Percentiles rank a stretch among this genome's conserved stretches.
phyloP scores from a whole-genome alignment of 2,329 filamentous ascomycete species.

The Fusarium palustre region DNA sequence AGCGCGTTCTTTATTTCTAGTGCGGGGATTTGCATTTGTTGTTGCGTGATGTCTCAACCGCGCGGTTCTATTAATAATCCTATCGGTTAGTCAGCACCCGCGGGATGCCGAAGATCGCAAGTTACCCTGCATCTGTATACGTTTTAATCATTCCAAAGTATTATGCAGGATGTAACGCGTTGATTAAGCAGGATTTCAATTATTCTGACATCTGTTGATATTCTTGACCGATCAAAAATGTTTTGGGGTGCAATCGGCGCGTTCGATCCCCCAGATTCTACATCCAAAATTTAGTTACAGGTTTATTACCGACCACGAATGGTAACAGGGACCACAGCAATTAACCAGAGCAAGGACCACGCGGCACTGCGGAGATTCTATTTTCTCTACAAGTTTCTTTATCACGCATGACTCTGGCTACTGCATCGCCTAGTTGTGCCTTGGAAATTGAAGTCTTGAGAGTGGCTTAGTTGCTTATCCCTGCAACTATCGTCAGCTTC shows the following conservation, averaged over 20 bases:
- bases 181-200: too few species aligned
- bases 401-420: neutral
- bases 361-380: too few species aligned
- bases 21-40: neutral
- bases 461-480: neutral
- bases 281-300: too few species aligned
- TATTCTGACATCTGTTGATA: too few species aligned
- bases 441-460: neutral
- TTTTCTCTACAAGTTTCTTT: neutral
- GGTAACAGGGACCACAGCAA: too few species aligned
- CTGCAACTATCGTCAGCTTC: neutral
- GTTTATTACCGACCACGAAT: accelerated
- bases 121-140: neutral
- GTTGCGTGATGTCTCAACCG: neutral
- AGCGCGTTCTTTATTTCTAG: neutral
- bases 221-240: accelerated
- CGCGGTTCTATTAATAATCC: neutral
- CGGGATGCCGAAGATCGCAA: neutral
- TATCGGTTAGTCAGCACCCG: neutral
- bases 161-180: accelerated
- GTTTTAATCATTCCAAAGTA: accelerated
- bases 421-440: neutral
- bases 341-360: accelerated
- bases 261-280: too few species aligned
- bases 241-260: neutral